Conservation (phyloP, 495 filamentous ascomycete genomes). For the Neurospora sp. region DNA sequence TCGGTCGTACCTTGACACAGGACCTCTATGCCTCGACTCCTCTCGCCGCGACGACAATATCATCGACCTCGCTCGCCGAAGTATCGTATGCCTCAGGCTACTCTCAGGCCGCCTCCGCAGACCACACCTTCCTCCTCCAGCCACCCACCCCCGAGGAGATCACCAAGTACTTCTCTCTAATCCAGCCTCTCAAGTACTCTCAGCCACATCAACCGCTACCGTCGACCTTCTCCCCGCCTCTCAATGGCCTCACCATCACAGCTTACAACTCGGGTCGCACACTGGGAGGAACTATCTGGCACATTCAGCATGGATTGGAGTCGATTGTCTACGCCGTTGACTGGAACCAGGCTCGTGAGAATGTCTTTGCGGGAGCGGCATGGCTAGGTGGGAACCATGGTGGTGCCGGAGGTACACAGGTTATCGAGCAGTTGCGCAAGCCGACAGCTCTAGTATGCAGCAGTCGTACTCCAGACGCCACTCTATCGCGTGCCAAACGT, state of each 20-base stretch:
- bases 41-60: conserved; percentile 69
- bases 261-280: conserved; percentile 96
- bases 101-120: conserved; percentile 36
- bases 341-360: conserved; percentile 93
- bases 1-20: conserved; percentile 82
- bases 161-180: conserved; percentile 80
- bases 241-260: conserved; percentile 89
- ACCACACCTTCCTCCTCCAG: conserved; percentile 59
- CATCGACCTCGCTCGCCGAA: conserved; percentile 58
- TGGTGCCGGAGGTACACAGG: conserved; percentile 61
- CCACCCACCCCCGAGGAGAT: conserved; percentile 81
- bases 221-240: conserved; percentile 76
- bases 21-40: conserved; percentile 90
- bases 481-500: conserved; percentile 59
- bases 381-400: conserved; percentile 78
- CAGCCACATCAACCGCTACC: conserved; percentile 83
- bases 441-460: conserved; percentile 91
- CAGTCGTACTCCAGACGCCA: conserved; percentile 63
- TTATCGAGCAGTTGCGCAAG: conserved; percentile 85
- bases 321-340: conserved; percentile 96
- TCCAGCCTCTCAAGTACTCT: conserved; percentile 91
- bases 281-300: conserved; percentile 95
- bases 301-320: conserved; percentile 93
- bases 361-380: conserved; percentile 83
- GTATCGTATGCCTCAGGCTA: conserved; percentile 40